A percentile compares a stretch with the other conserved stretches of the same genome.
These are phyloP conservation scores for Metschnikowia baotianmanensis DNA, from an alignment of 805 yeast species.

Conservation along the genomic window DNA sequence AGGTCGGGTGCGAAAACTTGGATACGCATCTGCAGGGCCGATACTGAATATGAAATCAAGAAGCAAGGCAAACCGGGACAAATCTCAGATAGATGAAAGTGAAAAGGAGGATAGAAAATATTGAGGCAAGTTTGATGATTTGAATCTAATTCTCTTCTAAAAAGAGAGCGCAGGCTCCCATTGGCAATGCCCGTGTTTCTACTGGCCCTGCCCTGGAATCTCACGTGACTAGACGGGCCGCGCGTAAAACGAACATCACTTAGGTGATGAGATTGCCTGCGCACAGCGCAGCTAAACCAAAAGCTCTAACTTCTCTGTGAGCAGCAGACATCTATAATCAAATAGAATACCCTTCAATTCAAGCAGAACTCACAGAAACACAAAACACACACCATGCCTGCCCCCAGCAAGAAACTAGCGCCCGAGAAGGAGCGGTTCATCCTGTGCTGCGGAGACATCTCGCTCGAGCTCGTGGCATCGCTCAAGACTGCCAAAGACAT, in stretches of 20 bases:
- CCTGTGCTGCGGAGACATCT: constrained; percentile 89
- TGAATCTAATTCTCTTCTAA: too few relatives aligned
- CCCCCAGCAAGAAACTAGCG: constrained; percentile 52
- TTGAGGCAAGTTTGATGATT: too few relatives aligned
- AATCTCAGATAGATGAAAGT: too few relatives aligned
- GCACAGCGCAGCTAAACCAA: neutral
- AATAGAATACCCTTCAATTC: too few relatives aligned
- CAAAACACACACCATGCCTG: constrained; percentile 27
- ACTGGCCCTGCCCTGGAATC: too few relatives aligned
- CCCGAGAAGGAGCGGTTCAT: constrained; percentile 93
- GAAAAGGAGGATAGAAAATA: too few relatives aligned
- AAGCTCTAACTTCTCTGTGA: too few relatives aligned
- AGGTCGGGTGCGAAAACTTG: too few relatives aligned
- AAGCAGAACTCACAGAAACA: neutral
- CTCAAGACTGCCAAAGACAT: constrained; percentile 72
- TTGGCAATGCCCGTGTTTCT: too few relatives aligned
- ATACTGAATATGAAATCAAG: neutral
- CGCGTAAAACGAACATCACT: neutral
- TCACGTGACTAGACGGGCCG: too few relatives aligned
- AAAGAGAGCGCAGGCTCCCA: too few relatives aligned
- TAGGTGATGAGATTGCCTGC: neutral
- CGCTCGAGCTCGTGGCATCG: constrained; percentile 79
- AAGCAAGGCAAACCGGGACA: too few relatives aligned
- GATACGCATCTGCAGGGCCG: neutral
- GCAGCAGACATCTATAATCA: neutral